phyloP scores from a whole-genome alignment of 257 asterid genomes.

The Haberlea rhodopensis region DNA sequence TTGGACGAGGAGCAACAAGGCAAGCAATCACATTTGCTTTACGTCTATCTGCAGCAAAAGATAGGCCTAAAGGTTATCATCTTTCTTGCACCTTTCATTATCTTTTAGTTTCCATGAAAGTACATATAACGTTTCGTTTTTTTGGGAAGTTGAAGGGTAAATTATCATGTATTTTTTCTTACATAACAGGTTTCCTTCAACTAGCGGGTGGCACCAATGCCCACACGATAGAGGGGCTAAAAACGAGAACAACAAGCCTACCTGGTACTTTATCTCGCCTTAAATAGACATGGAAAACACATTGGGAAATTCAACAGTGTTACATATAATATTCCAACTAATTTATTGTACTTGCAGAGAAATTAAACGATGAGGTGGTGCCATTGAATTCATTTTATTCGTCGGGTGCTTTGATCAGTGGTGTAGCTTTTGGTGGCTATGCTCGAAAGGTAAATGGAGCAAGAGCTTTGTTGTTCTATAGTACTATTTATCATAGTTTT shows the following conservation, averaged over 20 bases:
- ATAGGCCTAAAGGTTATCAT: conserved; percentile 59
- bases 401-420: conserved; percentile 60
- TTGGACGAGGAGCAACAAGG: conserved; percentile 86
- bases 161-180: background rate
- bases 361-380: conserved; percentile 16
- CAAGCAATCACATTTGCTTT: conserved; percentile 73
- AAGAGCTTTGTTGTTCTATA: background rate
- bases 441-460: conserved; percentile 64
- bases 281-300: background rate
- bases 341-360: conserved; percentile 27
- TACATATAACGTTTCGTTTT: background rate
- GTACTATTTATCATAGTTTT: background rate
- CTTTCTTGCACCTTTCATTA: background rate
- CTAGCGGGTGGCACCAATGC: conserved; percentile 92
- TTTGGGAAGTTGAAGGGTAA: conserved; percentile 3
- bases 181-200: conserved; percentile 69
- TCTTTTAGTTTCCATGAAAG: background rate
- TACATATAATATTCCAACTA: background rate
- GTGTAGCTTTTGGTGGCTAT: conserved; percentile 89
- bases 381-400: conserved; percentile 28
- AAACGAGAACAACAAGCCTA: conserved; percentile 39
- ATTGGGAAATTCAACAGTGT: background rate
- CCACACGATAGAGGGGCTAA: conserved; percentile 75
- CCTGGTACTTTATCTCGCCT: conserved; percentile 38
- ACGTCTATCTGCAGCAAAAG: conserved; percentile 48